These are phyloP conservation scores for Leccinum boreale DNA, from an alignment of 768 basidiomycete genomes.

Conservation along the genomic window DNA sequence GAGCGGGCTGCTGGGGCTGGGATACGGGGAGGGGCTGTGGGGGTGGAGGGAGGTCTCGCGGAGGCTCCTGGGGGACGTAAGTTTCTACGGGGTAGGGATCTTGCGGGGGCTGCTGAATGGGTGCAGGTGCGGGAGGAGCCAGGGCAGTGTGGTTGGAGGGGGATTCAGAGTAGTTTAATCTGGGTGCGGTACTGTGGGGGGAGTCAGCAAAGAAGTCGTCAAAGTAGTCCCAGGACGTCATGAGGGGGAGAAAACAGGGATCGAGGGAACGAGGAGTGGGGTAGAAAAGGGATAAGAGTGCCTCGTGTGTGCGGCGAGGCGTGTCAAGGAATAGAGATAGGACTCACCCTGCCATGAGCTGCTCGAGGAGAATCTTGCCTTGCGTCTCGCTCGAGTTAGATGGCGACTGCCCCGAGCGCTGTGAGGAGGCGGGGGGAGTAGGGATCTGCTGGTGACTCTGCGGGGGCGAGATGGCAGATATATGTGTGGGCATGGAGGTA, in stretches of 20 bases:
- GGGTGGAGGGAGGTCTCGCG: slow-evolving; percentile 23
- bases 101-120: slow-evolving; percentile 31
- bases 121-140: slow-evolving; percentile 44
- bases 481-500: slow-evolving; percentile 30
- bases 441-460: slow-evolving; percentile 58
- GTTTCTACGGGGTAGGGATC: slow-evolving; percentile 40
- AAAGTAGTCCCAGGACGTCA: slow-evolving; percentile 34
- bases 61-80: slow-evolving; percentile 23
- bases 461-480: slow-evolving; percentile 8
- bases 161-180: slow-evolving; percentile 51
- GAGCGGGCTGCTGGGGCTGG: slow-evolving; percentile 41
- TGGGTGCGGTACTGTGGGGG: slow-evolving; percentile 40
- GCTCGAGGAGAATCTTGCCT: slow-evolving; percentile 73
- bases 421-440: slow-evolving; percentile 63
- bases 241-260: slow-evolving; percentile 19
- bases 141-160: slow-evolving; percentile 35
- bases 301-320: slow-evolving; percentile 31
- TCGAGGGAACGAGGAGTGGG: background rate
- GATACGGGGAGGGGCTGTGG: slow-evolving; percentile 21
- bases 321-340: background rate
- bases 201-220: slow-evolving; percentile 30
- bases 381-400: slow-evolving; percentile 57
- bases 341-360: slow-evolving; percentile 77
- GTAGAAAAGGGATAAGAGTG: slow-evolving; percentile 20
- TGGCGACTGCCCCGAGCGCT: slow-evolving; percentile 53